A percentile compares a stretch with the other conserved stretches of the same genome.
phyloP scores from a whole-genome alignment of 306 rosid genomes.

The Trifolium fragiferum region DNA sequence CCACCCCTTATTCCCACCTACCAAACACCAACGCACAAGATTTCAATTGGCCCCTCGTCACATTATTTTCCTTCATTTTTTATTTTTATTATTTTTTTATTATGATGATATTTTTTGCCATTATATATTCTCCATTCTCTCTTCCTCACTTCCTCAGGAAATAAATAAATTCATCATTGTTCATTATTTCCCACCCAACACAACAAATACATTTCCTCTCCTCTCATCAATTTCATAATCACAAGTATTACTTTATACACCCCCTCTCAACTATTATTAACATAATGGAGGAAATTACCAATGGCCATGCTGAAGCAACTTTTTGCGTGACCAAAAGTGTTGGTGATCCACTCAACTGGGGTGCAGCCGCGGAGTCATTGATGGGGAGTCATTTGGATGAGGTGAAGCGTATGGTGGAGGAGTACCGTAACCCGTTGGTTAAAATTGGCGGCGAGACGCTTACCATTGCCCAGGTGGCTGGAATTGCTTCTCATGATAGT shows the following conservation, averaged over 20 bases:
- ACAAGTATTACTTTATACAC: neutral
- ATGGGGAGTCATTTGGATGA: conserved; percentile 82
- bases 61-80: too few species aligned
- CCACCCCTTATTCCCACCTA: conserved; percentile 67
- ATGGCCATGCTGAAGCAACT: conserved; percentile 30
- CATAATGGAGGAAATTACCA: conserved; percentile 46
- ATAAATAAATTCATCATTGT: conserved; percentile 23
- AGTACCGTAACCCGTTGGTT: conserved; percentile 67
- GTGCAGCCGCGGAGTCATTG: conserved; percentile 58
- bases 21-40: conserved; percentile 45
- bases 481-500: conserved; percentile 55
- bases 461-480: conserved; percentile 84
- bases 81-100: neutral
- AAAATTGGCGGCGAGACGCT: conserved; percentile 70
- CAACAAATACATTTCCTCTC: neutral
- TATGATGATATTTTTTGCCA: neutral
- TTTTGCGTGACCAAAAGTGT: conserved; percentile 41
- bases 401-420: conserved; percentile 89
- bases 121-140: conserved; percentile 44
- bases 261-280: neutral
- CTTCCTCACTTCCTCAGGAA: conserved; percentile 41
- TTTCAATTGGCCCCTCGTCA: neutral
- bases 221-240: conserved; percentile 1
- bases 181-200: neutral
- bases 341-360: conserved; percentile 79